Evolutionary conservation across 176 grass and related monocot species (phyloP).

Genomic region (Coix lacrymajobi): DNA sequence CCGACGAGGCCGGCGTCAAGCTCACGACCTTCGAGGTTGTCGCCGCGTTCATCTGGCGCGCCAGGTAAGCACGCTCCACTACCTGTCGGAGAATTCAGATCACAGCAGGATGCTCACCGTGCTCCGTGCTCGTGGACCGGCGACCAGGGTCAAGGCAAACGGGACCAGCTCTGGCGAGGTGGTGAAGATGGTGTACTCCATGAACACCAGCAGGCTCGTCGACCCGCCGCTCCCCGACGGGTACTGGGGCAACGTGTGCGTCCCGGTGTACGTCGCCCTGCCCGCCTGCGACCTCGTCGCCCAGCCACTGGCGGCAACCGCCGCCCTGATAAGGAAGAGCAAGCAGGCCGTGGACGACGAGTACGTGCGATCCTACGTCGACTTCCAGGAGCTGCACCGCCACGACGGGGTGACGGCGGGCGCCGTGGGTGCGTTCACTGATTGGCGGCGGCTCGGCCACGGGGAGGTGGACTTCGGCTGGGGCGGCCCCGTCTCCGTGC

Average conservation of each 20-base stretch:
- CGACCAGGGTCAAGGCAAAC: conserved; percentile 44
- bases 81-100: not conserved
- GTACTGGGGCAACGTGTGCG: conserved; percentile 84
- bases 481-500: conserved; percentile 37
- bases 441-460: conserved; percentile 72
- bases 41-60: conserved; percentile 73
- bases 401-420: conserved; percentile 47
- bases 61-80: conserved; percentile 29
- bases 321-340: conserved; percentile 43
- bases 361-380: conserved; percentile 78
- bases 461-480: conserved; percentile 70
- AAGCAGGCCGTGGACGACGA: conserved; percentile 53
- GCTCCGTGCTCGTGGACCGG: not conserved
- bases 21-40: conserved; percentile 71
- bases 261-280: conserved; percentile 60
- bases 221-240: conserved; percentile 33
- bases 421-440: conserved; percentile 62
- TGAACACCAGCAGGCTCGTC: conserved; percentile 72
- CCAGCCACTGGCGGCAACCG: conserved; percentile 40
- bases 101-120: not conserved
- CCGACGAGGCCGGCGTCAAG: conserved; percentile 38
- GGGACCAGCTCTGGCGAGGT: conserved; percentile 11
- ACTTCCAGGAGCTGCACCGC: conserved; percentile 54
- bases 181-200: conserved; percentile 87
- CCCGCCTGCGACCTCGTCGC: conserved; percentile 30